These are phyloP conservation scores for Aspergillus calidoustus DNA, from an alignment of 2,329 filamentous ascomycete species.

Conservation along the genomic window DNA sequence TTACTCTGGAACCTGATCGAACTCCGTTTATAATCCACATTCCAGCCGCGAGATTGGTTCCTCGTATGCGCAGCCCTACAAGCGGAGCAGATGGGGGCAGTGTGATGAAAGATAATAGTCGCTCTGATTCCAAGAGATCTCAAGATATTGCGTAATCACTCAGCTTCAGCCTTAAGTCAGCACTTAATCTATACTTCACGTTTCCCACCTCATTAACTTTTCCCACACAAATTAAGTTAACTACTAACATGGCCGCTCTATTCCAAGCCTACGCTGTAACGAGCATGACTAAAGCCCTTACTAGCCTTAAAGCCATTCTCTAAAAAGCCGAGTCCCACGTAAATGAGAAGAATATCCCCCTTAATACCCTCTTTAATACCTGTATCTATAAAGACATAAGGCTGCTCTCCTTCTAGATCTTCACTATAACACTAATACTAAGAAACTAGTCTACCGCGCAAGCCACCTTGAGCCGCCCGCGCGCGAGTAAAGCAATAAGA, in stretches of 20 bases:
- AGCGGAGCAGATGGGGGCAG: too few relatives aligned
- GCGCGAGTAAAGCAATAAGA: conserved; percentile 51
- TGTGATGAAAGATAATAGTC: too few relatives aligned
- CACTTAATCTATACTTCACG: too few relatives aligned
- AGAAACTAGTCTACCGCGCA: conserved; percentile 45
- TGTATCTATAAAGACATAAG: conserved; percentile 56
- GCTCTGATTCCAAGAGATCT: too few relatives aligned
- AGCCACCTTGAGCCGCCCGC: conserved; percentile 38
- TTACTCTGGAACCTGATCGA: too few relatives aligned
- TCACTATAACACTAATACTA: conserved; percentile 48
- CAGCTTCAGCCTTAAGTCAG: too few relatives aligned
- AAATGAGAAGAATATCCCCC: conserved; percentile 41
- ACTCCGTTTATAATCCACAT: too few relatives aligned
- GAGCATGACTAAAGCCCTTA: conserved; percentile 2
- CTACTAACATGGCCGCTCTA: not conserved
- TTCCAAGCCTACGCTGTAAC: conserved; percentile 3
- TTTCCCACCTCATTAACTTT: not conserved
- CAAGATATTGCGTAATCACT: too few relatives aligned
- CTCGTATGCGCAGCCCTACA: too few relatives aligned
- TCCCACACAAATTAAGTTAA: too few relatives aligned
- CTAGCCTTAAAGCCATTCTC: conserved; percentile 38
- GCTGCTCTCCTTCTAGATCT: conserved; percentile 55
- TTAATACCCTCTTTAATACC: conserved; percentile 44
- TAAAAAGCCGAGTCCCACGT: conserved; percentile 49
- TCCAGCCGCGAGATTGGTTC: too few relatives aligned